Conservation (phyloP, 768 basidiomycete species). For the Lyophyllum shimeji region DNA sequence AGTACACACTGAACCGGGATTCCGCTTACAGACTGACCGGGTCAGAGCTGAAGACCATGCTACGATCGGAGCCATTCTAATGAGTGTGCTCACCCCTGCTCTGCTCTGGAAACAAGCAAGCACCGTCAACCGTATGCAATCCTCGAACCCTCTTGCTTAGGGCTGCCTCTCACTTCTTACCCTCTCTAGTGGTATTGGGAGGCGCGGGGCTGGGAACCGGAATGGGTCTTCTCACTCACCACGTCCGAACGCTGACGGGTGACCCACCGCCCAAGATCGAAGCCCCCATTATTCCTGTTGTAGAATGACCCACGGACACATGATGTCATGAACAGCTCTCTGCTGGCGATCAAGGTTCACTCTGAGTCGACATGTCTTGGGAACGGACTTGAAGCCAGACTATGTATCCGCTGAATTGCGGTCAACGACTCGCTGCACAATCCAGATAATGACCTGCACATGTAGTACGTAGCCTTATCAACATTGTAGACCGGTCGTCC, state of each 20-base stretch:
- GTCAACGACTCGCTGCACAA: no score
- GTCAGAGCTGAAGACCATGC: constrained; percentile 73
- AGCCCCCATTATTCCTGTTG: constrained; percentile 24
- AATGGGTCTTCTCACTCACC: constrained; percentile 58
- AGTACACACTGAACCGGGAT: constrained; percentile 1
- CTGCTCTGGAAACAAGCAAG: constrained; percentile 71
- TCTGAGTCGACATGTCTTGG: no score
- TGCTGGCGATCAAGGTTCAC: no score
- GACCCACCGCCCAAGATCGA: constrained; percentile 44
- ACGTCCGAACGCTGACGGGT: constrained; percentile 51
- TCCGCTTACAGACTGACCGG: constrained; percentile 43
- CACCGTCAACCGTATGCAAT: constrained; percentile 53
- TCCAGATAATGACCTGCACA: no score
- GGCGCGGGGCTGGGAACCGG: constrained; percentile 69
- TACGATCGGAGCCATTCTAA: constrained; percentile 69
- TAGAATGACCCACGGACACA: constrained; percentile 13
- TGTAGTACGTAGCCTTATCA: no score
- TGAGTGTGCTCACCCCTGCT: constrained; percentile 63
- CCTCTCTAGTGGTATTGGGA: constrained; percentile 59
- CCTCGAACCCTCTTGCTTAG: background rate
- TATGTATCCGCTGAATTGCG: no score
- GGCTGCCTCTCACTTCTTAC: background rate
- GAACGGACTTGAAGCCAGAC: background rate
- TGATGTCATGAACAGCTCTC: background rate
- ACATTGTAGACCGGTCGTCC: no score